Evolutionary conservation across 306 rosid genomes (phyloP).

Genomic region (Casuarina equisetifolia): DNA sequence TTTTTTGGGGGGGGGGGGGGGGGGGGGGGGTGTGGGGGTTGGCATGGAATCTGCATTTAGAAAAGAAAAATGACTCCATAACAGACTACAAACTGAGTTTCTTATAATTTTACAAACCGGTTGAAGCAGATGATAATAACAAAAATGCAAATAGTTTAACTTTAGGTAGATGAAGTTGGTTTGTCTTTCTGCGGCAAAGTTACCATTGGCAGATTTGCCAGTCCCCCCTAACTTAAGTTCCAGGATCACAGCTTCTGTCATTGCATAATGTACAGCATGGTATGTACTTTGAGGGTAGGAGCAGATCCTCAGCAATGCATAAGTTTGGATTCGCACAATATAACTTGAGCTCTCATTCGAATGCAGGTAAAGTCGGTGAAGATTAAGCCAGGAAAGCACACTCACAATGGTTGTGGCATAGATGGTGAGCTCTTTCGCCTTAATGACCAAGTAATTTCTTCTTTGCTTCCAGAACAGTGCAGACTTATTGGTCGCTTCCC

Average conservation of each 20-base stretch:
- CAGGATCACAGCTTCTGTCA: background rate
- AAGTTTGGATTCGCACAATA: conserved; percentile 21
- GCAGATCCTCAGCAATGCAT: conserved; percentile 5
- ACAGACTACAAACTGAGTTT: conserved; percentile 12
- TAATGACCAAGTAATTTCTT: conserved; percentile 77
- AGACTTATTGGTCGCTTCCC: conserved; percentile 85
- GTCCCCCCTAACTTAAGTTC: background rate
- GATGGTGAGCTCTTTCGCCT: conserved; percentile 96
- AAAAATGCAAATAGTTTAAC: conserved; percentile 17
- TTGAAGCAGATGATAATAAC: conserved; percentile 8
- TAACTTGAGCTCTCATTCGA: conserved; percentile 21
- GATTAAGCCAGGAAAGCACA: conserved; percentile 85
- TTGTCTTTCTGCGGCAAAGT: background rate
- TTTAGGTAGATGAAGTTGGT: background rate
- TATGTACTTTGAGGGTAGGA: background rate
- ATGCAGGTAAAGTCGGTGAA: conserved; percentile 89
- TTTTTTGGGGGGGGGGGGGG: background rate
- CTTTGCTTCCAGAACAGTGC: conserved; percentile 97
- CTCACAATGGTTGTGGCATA: conserved; percentile 89
- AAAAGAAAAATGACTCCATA: conserved; percentile 6
- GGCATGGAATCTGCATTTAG: background rate
- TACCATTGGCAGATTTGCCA: background rate
- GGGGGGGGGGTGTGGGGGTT: background rate
- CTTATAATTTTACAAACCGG: conserved; percentile 19
- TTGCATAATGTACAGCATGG: background rate